phyloP scores from a whole-genome alignment of 352 stramenopile species.

The Pythium guiyangense region DNA sequence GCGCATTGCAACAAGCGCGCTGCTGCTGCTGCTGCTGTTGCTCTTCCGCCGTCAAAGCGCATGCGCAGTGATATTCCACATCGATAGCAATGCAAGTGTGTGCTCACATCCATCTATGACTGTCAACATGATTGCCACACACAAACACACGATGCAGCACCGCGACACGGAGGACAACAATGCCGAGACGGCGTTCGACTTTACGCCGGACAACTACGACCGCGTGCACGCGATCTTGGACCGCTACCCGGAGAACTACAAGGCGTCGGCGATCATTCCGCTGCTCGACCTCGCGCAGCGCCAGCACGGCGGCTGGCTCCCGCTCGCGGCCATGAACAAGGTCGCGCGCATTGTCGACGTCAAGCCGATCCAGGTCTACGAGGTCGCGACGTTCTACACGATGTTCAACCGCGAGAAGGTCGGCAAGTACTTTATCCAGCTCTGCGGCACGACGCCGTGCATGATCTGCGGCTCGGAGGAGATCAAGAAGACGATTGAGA shows the following conservation, averaged over 20 bases:
- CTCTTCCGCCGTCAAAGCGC: too few relatives aligned
- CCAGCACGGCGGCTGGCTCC: constrained; percentile 97
- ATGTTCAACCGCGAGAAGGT: constrained; percentile 98
- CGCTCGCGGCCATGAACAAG: constrained; percentile 99
- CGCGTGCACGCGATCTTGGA: constrained; percentile 93
- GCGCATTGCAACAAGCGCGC: not conserved
- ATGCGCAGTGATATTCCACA: too few relatives aligned
- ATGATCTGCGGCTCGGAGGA: constrained; percentile 99
- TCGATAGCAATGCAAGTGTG: not conserved
- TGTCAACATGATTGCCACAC: not conserved
- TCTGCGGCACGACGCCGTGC: constrained; percentile 99
- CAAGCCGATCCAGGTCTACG: constrained; percentile 96
- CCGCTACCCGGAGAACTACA: constrained; percentile 99
- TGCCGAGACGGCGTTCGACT: constrained; percentile 95
- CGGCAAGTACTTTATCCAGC: constrained; percentile 94
- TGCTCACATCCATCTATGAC: not conserved
- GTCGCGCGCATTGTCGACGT: constrained; percentile 97
- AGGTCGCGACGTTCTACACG: constrained; percentile 99
- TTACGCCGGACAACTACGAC: constrained; percentile 97
- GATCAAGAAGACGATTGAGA: constrained; percentile 98
- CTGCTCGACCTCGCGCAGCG: constrained; percentile 96
- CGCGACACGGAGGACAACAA: constrained; percentile 97
- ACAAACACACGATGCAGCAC: constrained; percentile 60
- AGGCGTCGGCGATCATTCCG: constrained; percentile 98
- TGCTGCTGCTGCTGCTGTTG: too few relatives aligned